These are phyloP conservation scores for Xylaria acuta DNA, from an alignment of 495 filamentous ascomycete species.

Conservation along the genomic window DNA sequence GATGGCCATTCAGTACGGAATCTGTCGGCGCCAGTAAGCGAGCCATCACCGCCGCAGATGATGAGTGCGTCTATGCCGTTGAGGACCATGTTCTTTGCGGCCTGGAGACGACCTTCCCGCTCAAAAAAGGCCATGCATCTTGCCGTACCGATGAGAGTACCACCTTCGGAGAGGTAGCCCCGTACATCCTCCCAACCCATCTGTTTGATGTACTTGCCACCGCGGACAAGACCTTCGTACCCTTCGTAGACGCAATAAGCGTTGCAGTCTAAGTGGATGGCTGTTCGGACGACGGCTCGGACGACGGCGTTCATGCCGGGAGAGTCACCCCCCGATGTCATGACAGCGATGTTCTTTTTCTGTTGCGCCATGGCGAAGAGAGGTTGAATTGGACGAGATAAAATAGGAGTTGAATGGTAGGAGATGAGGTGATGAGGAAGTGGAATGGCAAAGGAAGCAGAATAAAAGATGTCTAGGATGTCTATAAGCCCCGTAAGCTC, in stretches of 20 bases:
- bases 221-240: conserved; percentile 92
- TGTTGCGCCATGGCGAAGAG: conserved; percentile 43
- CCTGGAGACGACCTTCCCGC: conserved; percentile 77
- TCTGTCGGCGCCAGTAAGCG: conserved; percentile 92
- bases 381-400: neutral
- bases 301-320: conserved; percentile 98
- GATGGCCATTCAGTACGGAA: conserved; percentile 92
- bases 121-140: conserved; percentile 89
- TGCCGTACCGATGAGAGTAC: conserved; percentile 95
- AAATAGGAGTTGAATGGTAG: neutral
- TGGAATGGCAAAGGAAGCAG: neutral
- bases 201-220: conserved; percentile 84
- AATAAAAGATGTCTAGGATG: neutral
- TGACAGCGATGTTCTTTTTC: conserved; percentile 86
- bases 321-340: conserved; percentile 97
- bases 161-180: conserved; percentile 91
- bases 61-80: conserved; percentile 95
- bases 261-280: conserved; percentile 85
- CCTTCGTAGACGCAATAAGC: conserved; percentile 92
- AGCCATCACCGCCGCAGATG: conserved; percentile 97
- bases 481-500: neutral
- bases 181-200: conserved; percentile 95
- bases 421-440: neutral
- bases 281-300: conserved; percentile 91
- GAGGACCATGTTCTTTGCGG: conserved; percentile 90